A percentile compares a stretch with the other conserved stretches of the same genome.
phyloP scores from a whole-genome alignment of 1,284 basidiomycete species.

The Ganoderma multipileum region DNA sequence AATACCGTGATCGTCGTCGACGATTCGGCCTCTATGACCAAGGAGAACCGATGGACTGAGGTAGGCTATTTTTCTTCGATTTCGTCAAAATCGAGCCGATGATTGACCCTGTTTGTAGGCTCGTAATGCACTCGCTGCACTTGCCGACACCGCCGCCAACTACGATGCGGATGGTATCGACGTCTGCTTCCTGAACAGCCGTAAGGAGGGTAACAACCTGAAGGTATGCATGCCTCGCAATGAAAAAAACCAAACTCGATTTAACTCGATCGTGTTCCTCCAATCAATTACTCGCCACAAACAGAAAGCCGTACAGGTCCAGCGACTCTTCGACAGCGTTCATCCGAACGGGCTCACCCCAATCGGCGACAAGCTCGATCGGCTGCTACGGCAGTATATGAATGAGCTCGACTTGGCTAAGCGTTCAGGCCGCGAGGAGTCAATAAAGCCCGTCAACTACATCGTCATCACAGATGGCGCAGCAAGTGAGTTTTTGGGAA shows the following conservation, averaged over 20 bases:
- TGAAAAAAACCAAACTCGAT: background rate
- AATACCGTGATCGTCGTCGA: constrained; percentile 64
- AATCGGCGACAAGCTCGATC: constrained; percentile 56
- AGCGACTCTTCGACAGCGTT: constrained; percentile 51
- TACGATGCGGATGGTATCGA: constrained; percentile 61
- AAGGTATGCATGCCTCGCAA: constrained; percentile 38
- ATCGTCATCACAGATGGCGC: constrained; percentile 70
- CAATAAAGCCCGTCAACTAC: constrained; percentile 63
- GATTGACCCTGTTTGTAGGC: constrained; percentile 41
- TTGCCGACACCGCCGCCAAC: constrained; percentile 49
- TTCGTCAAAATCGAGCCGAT: background rate
- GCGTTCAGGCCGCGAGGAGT: constrained; percentile 38
- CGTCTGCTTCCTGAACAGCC: constrained; percentile 54
- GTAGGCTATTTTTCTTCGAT: constrained; percentile 35
- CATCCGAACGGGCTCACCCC: constrained; percentile 54
- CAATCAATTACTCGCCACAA: background rate
- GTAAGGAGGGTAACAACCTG: constrained; percentile 40
- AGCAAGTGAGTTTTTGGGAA: constrained; percentile 49
- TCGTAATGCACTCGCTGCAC: constrained; percentile 46
- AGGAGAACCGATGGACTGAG: constrained; percentile 52
- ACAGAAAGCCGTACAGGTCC: constrained; percentile 39
- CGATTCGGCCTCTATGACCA: constrained; percentile 63
- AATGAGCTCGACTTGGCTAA: constrained; percentile 48
- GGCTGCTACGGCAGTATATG: constrained; percentile 54
- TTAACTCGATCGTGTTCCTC: background rate